These are phyloP conservation scores for Papiliotrema fonsecae DNA, from an alignment of 1,284 basidiomycete genomes.

Conservation along the genomic window DNA sequence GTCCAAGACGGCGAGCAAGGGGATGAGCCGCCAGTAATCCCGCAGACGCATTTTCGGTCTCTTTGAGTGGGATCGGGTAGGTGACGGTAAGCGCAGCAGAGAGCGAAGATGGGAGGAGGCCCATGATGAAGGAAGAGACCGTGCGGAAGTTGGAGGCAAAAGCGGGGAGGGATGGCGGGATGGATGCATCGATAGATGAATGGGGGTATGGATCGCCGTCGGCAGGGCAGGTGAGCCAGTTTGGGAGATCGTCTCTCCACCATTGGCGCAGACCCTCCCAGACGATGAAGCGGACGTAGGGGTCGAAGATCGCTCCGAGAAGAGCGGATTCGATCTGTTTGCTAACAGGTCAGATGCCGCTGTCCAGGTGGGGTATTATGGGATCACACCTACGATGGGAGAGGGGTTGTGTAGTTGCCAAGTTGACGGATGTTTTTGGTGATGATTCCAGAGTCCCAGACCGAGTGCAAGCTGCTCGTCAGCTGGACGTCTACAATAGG, in stretches of 20 bases:
- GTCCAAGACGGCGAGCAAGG: background rate
- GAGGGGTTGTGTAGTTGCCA: constrained; percentile 66
- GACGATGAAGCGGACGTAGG: constrained; percentile 78
- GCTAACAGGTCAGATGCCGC: too few species aligned
- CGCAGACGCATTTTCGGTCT: constrained; percentile 21
- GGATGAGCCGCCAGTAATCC: constrained; percentile 14
- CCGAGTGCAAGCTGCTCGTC: constrained; percentile 64
- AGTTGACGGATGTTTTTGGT: constrained; percentile 72
- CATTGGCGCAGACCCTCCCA: constrained; percentile 68
- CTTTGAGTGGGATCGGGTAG: constrained; percentile 15
- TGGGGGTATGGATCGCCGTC: constrained; percentile 46
- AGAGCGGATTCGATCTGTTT: constrained; percentile 66
- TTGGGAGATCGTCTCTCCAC: constrained; percentile 57
- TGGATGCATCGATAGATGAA: constrained; percentile 21
- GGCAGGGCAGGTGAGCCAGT: constrained; percentile 65
- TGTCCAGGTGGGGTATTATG: background rate
- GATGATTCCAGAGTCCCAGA: constrained; percentile 80
- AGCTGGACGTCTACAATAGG: background rate
- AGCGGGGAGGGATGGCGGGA: constrained; percentile 22
- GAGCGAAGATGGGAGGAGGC: constrained; percentile 15
- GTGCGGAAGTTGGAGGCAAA: constrained; percentile 17
- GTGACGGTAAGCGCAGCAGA: constrained; percentile 2
- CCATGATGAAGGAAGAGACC: constrained; percentile 13
- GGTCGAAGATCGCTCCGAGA: constrained; percentile 76
- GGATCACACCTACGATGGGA: constrained; percentile 51